Conservation (phyloP, 331 rosid genomes). For the Quercus phellos region DNA sequence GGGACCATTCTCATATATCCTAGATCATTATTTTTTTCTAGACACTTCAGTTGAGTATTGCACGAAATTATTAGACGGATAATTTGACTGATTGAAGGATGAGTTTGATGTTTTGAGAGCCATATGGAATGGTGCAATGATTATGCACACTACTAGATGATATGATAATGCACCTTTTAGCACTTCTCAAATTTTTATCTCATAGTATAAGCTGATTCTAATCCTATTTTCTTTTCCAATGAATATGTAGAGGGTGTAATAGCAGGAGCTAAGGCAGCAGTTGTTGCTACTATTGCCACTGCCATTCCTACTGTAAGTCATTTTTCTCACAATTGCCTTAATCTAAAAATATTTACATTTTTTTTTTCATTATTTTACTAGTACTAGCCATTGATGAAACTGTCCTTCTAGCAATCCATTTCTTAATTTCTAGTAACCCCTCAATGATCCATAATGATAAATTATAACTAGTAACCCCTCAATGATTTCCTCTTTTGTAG, state of each 20-base stretch:
- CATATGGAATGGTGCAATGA: too few relatives aligned
- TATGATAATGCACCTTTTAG: background rate
- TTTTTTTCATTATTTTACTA: background rate
- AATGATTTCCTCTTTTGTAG: background rate
- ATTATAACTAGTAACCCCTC: background rate
- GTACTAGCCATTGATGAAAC: too few relatives aligned
- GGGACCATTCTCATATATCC: constrained; percentile 8
- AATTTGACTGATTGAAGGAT: too few relatives aligned
- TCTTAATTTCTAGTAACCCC: too few relatives aligned
- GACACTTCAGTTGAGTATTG: background rate
- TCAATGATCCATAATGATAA: too few relatives aligned
- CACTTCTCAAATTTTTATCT: background rate
- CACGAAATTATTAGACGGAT: too few relatives aligned
- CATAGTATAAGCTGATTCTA: background rate
- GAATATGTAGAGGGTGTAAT: constrained; percentile 76
- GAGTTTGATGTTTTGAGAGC: too few relatives aligned
- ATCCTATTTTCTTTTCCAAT: background rate
- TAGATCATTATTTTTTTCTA: background rate
- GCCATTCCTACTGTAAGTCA: constrained; percentile 87
- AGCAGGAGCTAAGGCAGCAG: constrained; percentile 97
- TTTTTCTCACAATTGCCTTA: background rate
- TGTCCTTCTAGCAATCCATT: too few relatives aligned
- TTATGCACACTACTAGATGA: too few relatives aligned
- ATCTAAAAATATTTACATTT: background rate
- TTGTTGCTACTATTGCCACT: constrained; percentile 75